phyloP scores from a whole-genome alignment of 2,329 filamentous ascomycete species.

The Cercospora brassicicola region DNA sequence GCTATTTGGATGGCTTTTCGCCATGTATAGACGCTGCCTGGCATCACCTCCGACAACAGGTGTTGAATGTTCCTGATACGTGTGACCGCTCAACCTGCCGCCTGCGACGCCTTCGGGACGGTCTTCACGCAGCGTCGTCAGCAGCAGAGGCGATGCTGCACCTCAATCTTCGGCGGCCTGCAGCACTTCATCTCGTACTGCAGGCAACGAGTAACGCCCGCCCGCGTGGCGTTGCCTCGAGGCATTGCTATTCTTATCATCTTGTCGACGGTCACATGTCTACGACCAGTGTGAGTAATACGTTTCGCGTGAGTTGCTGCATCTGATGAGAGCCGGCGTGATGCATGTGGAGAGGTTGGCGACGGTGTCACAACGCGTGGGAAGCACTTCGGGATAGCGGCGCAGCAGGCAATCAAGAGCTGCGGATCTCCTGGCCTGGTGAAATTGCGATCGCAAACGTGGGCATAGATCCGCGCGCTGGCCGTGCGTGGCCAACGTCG shows the following conservation, averaged over 20 bases:
- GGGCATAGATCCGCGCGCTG: slow-evolving; percentile 2
- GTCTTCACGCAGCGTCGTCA: neutral
- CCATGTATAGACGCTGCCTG: neutral
- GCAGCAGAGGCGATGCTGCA: slow-evolving; percentile 1
- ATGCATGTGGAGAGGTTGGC: neutral
- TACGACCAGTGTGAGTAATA: neutral
- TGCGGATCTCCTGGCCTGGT: neutral
- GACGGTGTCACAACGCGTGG: neutral
- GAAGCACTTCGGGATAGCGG: slow-evolving; percentile 5
- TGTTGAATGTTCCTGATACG: neutral
- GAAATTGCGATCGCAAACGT: slow-evolving; percentile 4
- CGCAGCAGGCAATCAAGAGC: slow-evolving; percentile 3
- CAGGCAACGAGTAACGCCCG: slow-evolving; percentile 2
- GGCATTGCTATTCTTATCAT: neutral
- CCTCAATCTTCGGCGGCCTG: neutral
- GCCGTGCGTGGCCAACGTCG: neutral
- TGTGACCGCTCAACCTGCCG: neutral
- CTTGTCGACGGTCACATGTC: neutral
- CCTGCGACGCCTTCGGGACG: neutral
- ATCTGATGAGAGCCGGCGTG: neutral
- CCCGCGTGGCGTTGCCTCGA: neutral
- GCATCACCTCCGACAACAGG: neutral
- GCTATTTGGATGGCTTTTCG: neutral
- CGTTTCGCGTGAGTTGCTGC: neutral
- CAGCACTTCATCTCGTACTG: neutral